Conservation (phyloP, 2,329 filamentous ascomycete species). For the Aspergillus brunneoviolaceus region DNA sequence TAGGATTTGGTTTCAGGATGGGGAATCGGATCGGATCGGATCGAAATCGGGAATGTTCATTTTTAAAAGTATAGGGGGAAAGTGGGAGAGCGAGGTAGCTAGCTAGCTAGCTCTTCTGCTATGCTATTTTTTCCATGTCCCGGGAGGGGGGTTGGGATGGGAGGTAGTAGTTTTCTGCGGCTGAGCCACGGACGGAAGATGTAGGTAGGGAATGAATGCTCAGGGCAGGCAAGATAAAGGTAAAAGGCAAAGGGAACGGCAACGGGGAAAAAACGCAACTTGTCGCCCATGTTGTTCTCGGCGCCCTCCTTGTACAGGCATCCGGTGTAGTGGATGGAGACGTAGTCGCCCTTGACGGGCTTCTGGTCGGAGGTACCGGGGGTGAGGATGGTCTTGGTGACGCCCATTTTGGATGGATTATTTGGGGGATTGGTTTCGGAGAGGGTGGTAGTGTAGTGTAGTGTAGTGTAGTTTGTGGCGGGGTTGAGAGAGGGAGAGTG, state of each 20-base stretch:
- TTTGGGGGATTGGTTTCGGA: not conserved
- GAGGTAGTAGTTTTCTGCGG: no score
- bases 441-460: not conserved
- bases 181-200: no score
- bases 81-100: no score
- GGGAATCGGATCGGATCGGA: no score
- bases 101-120: no score
- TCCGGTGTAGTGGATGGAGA: constrained; percentile 90
- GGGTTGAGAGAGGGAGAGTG: not conserved
- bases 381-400: constrained; percentile 65
- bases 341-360: constrained; percentile 67
- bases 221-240: no score
- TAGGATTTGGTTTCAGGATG: no score
- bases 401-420: constrained; percentile 58
- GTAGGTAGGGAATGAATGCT: no score
- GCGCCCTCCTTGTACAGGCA: constrained; percentile 68
- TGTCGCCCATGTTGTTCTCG: constrained; percentile 62
- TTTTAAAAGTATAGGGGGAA: no score
- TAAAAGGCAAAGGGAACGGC: not conserved
- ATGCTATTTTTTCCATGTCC: no score
- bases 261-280: constrained; percentile 56
- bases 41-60: no score
- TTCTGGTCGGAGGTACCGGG: constrained; percentile 62
- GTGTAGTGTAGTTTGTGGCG: not conserved
- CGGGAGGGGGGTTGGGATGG: no score